These are phyloP conservation scores for Aureobasidium lini DNA, from an alignment of 2,329 filamentous ascomycete species.

Conservation along the genomic window DNA sequence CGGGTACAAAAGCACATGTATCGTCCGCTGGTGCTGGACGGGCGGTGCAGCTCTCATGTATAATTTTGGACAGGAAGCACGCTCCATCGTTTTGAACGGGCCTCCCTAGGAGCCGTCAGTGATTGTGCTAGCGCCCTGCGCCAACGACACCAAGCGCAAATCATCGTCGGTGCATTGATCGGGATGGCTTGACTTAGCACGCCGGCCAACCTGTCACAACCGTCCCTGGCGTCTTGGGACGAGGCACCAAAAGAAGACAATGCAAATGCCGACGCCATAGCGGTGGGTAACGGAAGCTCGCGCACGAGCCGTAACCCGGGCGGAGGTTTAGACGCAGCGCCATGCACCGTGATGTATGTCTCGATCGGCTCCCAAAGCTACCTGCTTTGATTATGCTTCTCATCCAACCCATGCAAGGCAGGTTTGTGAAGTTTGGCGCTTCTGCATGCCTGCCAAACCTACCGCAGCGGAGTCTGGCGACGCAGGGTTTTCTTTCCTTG, in stretches of 20 bases:
- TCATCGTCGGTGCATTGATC: constrained; percentile 14
- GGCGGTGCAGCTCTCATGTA: constrained; percentile 14
- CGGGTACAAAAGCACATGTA: constrained; percentile 11
- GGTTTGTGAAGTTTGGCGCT: constrained; percentile 4
- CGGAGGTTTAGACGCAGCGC: constrained; percentile 11
- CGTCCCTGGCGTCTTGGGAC: constrained; percentile 14
- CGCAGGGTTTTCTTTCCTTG: neutral
- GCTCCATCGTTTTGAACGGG: constrained; percentile 11
- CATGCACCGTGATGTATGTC: constrained; percentile 11
- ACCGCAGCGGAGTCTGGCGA: neutral
- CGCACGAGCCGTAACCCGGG: constrained; percentile 13
- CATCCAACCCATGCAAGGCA: constrained; percentile 7
- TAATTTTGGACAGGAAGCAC: constrained; percentile 13
- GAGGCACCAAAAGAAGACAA: constrained; percentile 12
- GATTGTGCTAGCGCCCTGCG: constrained; percentile 13
- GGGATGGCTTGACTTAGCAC: constrained; percentile 10
- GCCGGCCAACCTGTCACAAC: constrained; percentile 15
- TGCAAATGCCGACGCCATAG: constrained; percentile 14
- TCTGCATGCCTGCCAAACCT: neutral
- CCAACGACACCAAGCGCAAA: constrained; percentile 12
- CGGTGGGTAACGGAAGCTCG: constrained; percentile 14
- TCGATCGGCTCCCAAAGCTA: constrained; percentile 5
- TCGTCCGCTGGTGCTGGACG: neutral
- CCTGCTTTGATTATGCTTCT: constrained; percentile 1
- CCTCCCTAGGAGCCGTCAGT: constrained; percentile 11